These are phyloP conservation scores for Akanthomyces dipterigenus DNA, from an alignment of 2,329 filamentous ascomycete genomes.

Conservation along the genomic window DNA sequence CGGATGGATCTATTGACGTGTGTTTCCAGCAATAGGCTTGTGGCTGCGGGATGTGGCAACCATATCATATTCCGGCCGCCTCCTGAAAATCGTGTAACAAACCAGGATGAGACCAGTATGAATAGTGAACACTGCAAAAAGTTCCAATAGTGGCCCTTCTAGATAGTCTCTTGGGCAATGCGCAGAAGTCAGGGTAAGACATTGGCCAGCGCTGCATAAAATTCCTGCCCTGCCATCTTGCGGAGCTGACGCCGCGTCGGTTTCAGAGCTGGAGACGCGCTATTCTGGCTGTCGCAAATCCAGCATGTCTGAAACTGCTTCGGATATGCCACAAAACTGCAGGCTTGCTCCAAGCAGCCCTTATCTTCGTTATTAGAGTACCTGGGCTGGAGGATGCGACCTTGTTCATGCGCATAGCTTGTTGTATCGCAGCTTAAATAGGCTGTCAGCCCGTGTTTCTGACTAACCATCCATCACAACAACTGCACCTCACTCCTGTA, in stretches of 20 bases:
- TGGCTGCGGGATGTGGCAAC: neutral
- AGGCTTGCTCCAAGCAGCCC: neutral
- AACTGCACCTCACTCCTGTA: neutral
- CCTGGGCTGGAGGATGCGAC: neutral
- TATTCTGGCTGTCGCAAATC: conserved; percentile 3
- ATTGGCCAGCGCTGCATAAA: neutral
- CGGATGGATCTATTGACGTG: neutral
- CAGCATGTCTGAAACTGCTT: conserved; percentile 7
- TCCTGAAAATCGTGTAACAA: neutral
- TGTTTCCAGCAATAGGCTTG: neutral
- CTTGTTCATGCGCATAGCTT: neutral
- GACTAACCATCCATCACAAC: neutral
- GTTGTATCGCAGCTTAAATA: neutral
- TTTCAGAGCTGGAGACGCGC: conserved; percentile 7
- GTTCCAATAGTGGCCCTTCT: neutral
- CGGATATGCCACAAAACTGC: neutral
- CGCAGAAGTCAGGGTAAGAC: neutral
- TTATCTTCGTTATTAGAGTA: neutral
- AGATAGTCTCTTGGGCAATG: neutral
- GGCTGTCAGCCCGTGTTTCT: neutral
- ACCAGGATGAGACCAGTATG: neutral
- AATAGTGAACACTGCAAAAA: neutral
- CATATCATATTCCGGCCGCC: neutral
- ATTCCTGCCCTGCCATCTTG: neutral
- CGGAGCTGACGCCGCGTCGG: conserved; percentile 8